phyloP scores from a whole-genome alignment of 1,139 yeast species.

The Geotrichum aggregatum region DNA sequence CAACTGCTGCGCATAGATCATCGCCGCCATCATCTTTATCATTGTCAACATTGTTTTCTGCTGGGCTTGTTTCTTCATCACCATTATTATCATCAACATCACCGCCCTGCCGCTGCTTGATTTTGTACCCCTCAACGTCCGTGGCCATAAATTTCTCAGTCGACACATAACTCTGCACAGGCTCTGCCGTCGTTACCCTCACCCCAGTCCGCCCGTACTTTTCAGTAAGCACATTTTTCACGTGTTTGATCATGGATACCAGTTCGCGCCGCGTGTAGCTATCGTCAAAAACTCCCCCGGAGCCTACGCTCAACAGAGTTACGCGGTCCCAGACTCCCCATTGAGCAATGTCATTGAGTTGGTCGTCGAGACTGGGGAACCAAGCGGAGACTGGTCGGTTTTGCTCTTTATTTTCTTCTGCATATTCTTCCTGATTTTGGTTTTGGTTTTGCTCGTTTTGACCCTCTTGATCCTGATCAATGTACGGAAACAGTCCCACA shows the following conservation, averaged over 20 bases:
- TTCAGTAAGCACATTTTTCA: conserved; percentile 21
- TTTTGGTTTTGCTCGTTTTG: background rate
- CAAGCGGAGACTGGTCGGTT: background rate
- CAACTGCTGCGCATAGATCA: conserved; percentile 33
- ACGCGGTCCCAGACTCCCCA: conserved; percentile 30
- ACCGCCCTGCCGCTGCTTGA: no score
- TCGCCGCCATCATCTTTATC: conserved; percentile 16
- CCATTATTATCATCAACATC: background rate
- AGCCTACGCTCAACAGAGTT: conserved; percentile 32
- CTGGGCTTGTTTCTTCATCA: background rate
- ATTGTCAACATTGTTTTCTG: conserved; percentile 17
- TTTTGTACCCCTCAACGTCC: conserved; percentile 24
- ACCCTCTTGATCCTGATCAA: conserved; percentile 14
- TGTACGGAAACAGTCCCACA: conserved; percentile 31
- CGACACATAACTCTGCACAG: conserved; percentile 33
- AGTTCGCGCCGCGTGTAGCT: conserved; percentile 29
- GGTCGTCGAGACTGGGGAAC: conserved; percentile 24
- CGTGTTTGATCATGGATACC: conserved; percentile 30
- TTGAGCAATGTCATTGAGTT: conserved; percentile 25
- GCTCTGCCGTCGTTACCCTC: conserved; percentile 30
- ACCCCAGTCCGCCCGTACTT: conserved; percentile 8
- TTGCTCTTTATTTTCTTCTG: background rate
- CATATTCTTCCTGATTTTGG: background rate
- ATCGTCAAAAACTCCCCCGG: conserved; percentile 31
- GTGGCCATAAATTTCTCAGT: conserved; percentile 28